Base-by-base conservation (phyloP, 2,329 filamentous ascomycete genomes). In the Trichoderma sp. region DNA sequence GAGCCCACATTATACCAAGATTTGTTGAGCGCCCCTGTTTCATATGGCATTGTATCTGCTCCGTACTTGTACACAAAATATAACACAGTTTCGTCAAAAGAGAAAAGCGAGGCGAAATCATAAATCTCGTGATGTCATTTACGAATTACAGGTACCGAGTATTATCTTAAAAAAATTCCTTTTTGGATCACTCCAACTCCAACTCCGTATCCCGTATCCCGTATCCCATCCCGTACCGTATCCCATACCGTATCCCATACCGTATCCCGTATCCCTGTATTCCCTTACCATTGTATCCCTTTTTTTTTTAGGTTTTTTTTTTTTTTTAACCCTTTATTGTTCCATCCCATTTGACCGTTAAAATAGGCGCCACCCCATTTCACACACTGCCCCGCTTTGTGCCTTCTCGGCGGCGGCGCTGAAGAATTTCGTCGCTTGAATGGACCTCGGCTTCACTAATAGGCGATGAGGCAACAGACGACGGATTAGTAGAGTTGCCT, bases 321-420 rank as follows among this genome's bases (percentile, higher is more conserved):
- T 50, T 25, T n/a, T 53, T 29, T n/a, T n/a, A n/a, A n/a, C 27
- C 4, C 29, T 29, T 48, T 48, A 22, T 22, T n/a, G n/a, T n/a
- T n/a, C n/a, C n/a, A n/a, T 48, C 42, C 42, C 42, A 13, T 45
- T 45, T 12, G n/a, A n/a, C 39, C 39, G 2, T 45, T 45, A 45
- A n/a, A 45, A 9, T n/a, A n/a, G n/a, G n/a, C n/a, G n/a, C n/a
- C n/a, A n/a, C 39, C 25, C 7, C 13, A 19, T 4, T 68, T 76
- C 73, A 84, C 65, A 84, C 78, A 72, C 84, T 85, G 48, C 81
- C 82, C 63, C 83, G 82, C 74, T 82, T 81, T 71, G 80, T 76
- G 70, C 79, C 77, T 65, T 72, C 73, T 22, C 73, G 67, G 58
- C 76, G 77, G 67, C 77, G 77, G 56, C 72, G 74, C 61, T 71